These are phyloP conservation scores for Pulveroboletus sp. DNA, from an alignment of 768 basidiomycete genomes.

Conservation along the genomic window DNA sequence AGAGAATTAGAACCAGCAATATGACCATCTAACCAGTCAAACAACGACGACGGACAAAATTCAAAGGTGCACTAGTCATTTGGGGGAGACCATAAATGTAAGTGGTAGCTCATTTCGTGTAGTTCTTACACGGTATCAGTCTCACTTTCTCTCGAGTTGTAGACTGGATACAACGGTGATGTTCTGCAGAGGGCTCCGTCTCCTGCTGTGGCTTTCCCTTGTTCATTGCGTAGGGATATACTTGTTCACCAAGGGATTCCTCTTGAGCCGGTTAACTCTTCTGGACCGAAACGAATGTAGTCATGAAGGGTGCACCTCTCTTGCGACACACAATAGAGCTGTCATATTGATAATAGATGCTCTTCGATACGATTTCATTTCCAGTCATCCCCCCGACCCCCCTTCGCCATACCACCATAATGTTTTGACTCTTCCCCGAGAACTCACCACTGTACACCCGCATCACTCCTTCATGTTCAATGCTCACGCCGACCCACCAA, in stretches of 20 bases:
- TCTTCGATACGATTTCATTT: constrained; percentile 89
- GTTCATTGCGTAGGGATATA: constrained; percentile 78
- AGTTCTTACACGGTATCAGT: neutral
- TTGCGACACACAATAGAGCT: constrained; percentile 71
- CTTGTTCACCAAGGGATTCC: constrained; percentile 89
- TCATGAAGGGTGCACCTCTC: constrained; percentile 38
- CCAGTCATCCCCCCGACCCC: constrained; percentile 55
- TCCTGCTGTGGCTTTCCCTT: constrained; percentile 56
- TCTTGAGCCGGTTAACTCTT: constrained; percentile 60
- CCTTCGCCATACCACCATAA: constrained; percentile 72
- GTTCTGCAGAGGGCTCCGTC: constrained; percentile 11
- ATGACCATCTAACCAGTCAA: too few species aligned
- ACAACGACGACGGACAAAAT: neutral
- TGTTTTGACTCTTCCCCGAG: constrained; percentile 71
- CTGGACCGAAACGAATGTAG: constrained; percentile 42
- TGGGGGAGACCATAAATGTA: neutral
- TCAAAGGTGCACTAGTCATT: neutral
- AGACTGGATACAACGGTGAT: constrained; percentile 16
- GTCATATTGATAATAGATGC: constrained; percentile 88
- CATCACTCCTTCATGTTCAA: constrained; percentile 82
- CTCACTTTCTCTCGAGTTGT: neutral
- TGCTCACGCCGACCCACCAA: constrained; percentile 90
- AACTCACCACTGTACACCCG: constrained; percentile 62
- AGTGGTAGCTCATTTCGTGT: neutral
- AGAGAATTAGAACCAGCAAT: too few species aligned